Evolutionary conservation across 495 filamentous ascomycete species (phyloP), one percentile per base, ranked within the genome.

Genomic region (Hypoxylon crocopeplum): DNA sequence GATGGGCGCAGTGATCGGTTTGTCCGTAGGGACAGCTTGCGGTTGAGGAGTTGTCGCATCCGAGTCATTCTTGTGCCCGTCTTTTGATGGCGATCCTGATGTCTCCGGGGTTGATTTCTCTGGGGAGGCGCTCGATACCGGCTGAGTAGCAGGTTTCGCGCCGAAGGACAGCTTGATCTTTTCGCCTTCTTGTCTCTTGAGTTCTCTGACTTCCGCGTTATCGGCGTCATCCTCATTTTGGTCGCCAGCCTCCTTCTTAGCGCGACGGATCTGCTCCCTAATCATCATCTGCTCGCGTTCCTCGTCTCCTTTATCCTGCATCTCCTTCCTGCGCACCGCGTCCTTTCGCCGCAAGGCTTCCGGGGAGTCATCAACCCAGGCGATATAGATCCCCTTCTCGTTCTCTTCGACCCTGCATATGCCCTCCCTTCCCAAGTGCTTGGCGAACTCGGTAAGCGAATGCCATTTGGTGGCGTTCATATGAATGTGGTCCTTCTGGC

Each of bases 401-500:
- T 86, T 89, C 64, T 98, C 94, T 59, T 95, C 89, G 0, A 97
- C 91, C 17, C 86, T 77, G 68, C 89, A 93, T 25, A 96, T 83
- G 0, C 93, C 89, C 69, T 97, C 91, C 20, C 88, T 75, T 1
- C 91, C 91, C 7, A 99, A 73, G 62, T 88, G 75, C 62, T 94
- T 93, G 3, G 86, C 90, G 77, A 96, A 97, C 59, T 97, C 91
- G 3, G 91, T 91, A 49, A 99, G 75, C 29, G 80, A 72, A 77
- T 86, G 82, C 92, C 92, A 98, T 62, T 85, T 84, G 2, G 94
- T 98, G 32, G 92, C 81, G 73, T 97, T 98, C 87, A 97, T 89
- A 68, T 98, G 95, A 11, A 92, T 79, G 68, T 98, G 95, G 69
- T 92, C 84, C 68, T 89, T 89, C 70, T 89, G 79, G 12, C 77